Evolutionary conservation across 352 stramenopile species (phyloP), one percentile per base, ranked within the genome.

Genomic region (Phytophthora tentaculata): DNA sequence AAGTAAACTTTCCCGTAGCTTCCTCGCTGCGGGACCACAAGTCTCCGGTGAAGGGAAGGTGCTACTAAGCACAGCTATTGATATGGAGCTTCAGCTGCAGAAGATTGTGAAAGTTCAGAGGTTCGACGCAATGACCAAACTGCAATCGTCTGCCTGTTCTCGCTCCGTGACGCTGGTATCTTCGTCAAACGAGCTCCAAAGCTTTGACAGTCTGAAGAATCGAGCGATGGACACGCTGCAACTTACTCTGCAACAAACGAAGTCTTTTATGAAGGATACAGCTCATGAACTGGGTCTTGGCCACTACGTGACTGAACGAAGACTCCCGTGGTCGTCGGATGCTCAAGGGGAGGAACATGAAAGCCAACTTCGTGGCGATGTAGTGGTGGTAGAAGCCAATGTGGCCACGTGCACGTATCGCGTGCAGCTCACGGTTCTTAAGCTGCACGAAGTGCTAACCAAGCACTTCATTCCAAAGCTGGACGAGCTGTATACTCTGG

Each of bases 371-470:
- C 13, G 35, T 0, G 28, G 57, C 13, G 56, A 86, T 48, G 7
- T 76, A 24, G 75, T 89, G 17, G 61, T 82, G 3, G 65, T 90
- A n/a, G 64, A 76, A 39, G 67, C 79, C 2, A 89, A 86, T 44
- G 57, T 89, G 8, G 63, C 53, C 1, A 91, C 81, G 1, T 79
- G 81, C 1, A 78, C 77, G 5, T 61, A 72, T n/a, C 81, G 84
- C 3, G 53, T 91, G 12, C 76, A 83, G 8, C 77, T 80, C 8
- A 83, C 72, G 14, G 79, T 93, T 35, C 56, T 90, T 16, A 90
- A 86, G 59, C 51, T 93, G 14, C 77, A 90, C 28, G 50, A 88
- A 20, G 73, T 86, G 55, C 91, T 86, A 35, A 59, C 69, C 1
- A 59, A 59, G 17, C 73, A 72, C 6, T 71, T 90, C 5, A 78